Percentiles rank a stretch among this genome's conserved stretches.
These are phyloP conservation scores for Penicillium sp. DNA, from an alignment of 2,329 filamentous ascomycete genomes.

Conservation along the genomic window DNA sequence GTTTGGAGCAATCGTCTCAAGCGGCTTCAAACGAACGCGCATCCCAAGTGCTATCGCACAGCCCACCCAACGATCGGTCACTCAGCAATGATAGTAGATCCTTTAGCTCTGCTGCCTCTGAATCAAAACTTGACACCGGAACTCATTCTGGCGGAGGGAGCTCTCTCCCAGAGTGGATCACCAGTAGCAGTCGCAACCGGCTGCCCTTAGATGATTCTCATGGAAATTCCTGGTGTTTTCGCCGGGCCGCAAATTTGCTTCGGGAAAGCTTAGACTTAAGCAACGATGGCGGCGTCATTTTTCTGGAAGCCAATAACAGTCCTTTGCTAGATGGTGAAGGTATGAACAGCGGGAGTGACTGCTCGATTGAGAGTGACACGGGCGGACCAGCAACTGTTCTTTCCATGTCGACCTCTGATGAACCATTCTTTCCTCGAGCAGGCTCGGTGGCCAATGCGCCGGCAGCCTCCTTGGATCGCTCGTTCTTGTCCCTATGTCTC, in stretches of 20 bases:
- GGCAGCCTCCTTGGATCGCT: slow-evolving; percentile 32
- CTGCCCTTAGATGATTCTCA: slow-evolving; percentile 34
- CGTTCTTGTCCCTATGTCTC: slow-evolving; percentile 37
- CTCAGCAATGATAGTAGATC: slow-evolving; percentile 30
- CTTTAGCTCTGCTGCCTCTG: slow-evolving; percentile 25
- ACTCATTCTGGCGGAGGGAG: slow-evolving; percentile 28
- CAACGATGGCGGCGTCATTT: slow-evolving; percentile 48
- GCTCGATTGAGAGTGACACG: slow-evolving; percentile 28
- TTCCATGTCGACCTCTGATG: slow-evolving; percentile 37
- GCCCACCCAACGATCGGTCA: slow-evolving; percentile 20
- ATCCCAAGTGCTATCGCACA: neutral
- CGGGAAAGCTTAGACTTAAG: slow-evolving; percentile 48
- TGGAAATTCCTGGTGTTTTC: slow-evolving; percentile 45
- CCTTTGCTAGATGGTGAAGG: slow-evolving; percentile 30
- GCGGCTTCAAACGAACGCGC: neutral
- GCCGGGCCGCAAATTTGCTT: slow-evolving; percentile 49
- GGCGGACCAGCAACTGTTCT: slow-evolving; percentile 32
- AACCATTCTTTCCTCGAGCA: slow-evolving; percentile 35
- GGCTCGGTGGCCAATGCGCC: slow-evolving; percentile 28
- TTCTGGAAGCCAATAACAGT: slow-evolving; percentile 33
- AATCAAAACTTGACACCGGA: slow-evolving; percentile 28
- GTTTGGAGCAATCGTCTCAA: slow-evolving; percentile 17
- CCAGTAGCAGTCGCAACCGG: slow-evolving; percentile 27
- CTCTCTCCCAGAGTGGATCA: slow-evolving; percentile 34
- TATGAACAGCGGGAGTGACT: slow-evolving; percentile 26